Percentiles rank a stretch among this genome's conserved stretches.
Conservation (phyloP, 768 basidiomycete genomes). For the Solioccasus polychromus region DNA sequence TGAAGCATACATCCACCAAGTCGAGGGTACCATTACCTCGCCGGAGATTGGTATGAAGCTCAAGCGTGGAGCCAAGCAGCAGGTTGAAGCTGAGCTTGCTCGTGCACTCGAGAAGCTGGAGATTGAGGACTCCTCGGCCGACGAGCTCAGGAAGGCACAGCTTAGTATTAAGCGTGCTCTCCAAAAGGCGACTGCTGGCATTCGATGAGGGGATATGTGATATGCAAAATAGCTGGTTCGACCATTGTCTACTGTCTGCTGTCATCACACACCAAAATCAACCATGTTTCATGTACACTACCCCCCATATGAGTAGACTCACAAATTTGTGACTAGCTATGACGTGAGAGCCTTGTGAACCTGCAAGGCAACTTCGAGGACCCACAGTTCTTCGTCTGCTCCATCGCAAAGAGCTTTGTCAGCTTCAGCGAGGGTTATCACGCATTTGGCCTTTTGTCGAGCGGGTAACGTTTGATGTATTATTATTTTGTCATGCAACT, state of each 20-base stretch:
- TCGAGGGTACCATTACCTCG: constrained; percentile 93
- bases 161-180: constrained; percentile 94
- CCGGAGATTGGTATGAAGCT: constrained; percentile 98
- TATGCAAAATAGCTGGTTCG: constrained; percentile 13
- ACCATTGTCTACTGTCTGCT: constrained; percentile 17
- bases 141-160: constrained; percentile 96
- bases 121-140: constrained; percentile 90
- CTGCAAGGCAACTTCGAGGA: constrained; percentile 81
- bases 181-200: constrained; percentile 94
- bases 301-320: not conserved
- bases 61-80: constrained; percentile 92
- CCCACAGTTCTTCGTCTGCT: constrained; percentile 95
- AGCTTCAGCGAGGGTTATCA: constrained; percentile 86
- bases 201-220: constrained; percentile 52
- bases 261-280: constrained; percentile 14
- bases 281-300: constrained; percentile 10
- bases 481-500: constrained; percentile 91
- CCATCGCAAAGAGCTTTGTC: constrained; percentile 97
- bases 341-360: constrained; percentile 59
- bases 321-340: not conserved
- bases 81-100: constrained; percentile 97
- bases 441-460: constrained; percentile 76
- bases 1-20: constrained; percentile 96
- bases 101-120: constrained; percentile 98
- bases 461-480: constrained; percentile 78